phyloP scores from a whole-genome alignment of 2,329 filamentous ascomycete species.

The Beauveria rudraprayagi region DNA sequence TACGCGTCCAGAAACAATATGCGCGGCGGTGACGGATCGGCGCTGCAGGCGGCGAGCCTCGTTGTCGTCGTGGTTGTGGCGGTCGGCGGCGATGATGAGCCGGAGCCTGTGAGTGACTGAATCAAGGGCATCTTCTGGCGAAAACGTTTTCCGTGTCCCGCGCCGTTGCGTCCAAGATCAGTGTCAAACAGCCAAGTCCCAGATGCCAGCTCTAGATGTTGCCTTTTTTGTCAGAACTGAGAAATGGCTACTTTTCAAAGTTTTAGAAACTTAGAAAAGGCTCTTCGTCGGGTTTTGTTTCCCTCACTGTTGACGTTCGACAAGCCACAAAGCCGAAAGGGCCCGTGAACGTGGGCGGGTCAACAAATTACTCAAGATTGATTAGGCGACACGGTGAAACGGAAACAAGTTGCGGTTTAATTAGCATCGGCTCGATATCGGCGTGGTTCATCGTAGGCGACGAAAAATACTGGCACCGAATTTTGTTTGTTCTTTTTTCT shows the following conservation, averaged over 20 bases:
- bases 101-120: slow-evolving; percentile 2
- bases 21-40: slow-evolving; percentile 19
- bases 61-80: not conserved
- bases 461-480: no score
- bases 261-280: not conserved
- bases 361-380: not conserved
- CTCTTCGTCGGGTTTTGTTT: not conserved
- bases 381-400: not conserved
- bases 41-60: not conserved
- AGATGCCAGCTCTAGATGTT: not conserved
- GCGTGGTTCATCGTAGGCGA: no score
- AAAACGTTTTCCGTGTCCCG: not conserved
- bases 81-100: slow-evolving; percentile 4
- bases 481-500: no score
- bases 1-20: slow-evolving; percentile 93
- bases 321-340: slow-evolving; percentile 6
- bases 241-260: not conserved
- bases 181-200: not conserved
- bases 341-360: not conserved
- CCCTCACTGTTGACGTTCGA: not conserved
- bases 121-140: slow-evolving; percentile 10
- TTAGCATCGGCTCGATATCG: no score
- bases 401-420: no score
- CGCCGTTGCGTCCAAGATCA: not conserved
- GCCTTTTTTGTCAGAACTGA: no score